phyloP scores from a whole-genome alignment of 1,284 basidiomycete genomes.

The Apiotrichum montevideense region DNA sequence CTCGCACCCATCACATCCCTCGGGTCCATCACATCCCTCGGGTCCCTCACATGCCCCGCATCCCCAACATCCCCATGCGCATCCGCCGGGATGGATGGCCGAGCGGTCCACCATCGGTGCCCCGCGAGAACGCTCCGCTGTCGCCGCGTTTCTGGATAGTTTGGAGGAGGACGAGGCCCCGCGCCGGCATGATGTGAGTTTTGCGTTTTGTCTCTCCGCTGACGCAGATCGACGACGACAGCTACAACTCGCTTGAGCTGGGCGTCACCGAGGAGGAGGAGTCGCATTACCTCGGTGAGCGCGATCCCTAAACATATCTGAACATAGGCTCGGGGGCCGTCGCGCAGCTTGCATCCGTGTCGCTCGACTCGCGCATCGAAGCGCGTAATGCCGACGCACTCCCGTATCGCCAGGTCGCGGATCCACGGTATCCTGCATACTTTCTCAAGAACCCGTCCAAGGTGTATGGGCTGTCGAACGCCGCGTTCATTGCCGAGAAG shows the following conservation, averaged over 20 bases:
- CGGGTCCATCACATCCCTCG: no score
- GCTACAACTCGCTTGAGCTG: conserved; percentile 19
- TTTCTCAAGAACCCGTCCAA: conserved; percentile 19
- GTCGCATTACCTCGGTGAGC: conserved; percentile 20
- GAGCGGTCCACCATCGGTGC: conserved; percentile 4
- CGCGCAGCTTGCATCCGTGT: conserved; percentile 13
- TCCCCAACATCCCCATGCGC: neutral
- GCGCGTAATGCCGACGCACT: conserved; percentile 4
- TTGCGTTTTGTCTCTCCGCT: neutral
- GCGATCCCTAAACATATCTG: neutral
- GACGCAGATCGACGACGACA: neutral
- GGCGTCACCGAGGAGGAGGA: conserved; percentile 20
- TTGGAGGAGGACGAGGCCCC: conserved; percentile 7
- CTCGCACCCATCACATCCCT: no score
- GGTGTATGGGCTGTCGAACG: conserved; percentile 16
- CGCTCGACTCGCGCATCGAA: conserved; percentile 11
- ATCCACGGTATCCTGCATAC: conserved; percentile 16
- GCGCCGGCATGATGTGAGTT: neutral
- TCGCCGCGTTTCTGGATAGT: conserved; percentile 12
- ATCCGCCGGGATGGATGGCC: conserved; percentile 5
- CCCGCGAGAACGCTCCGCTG: neutral
- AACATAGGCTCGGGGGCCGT: conserved; percentile 14
- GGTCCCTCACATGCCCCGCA: no score
- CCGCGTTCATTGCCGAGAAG: conserved; percentile 15
- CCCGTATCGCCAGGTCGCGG: conserved; percentile 20